Percentiles rank a stretch among this genome's conserved stretches.
Conservation (phyloP, 345 rosid species). For the Cochlearia excelsa region DNA sequence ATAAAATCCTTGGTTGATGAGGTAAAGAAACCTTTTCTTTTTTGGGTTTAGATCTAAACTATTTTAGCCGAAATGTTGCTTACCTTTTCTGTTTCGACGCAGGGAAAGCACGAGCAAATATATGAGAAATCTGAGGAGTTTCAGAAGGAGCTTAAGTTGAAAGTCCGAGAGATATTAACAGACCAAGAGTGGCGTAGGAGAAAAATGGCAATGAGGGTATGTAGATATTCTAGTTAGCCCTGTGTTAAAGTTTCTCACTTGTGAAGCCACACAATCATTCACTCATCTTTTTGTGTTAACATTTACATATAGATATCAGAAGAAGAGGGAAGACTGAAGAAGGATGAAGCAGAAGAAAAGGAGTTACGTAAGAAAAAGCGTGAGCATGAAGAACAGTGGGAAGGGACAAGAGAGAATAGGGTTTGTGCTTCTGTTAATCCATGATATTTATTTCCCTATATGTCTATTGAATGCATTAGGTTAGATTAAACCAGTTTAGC, state of each 20-base stretch:
- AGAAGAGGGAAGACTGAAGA: constrained; percentile 97
- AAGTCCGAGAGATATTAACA: constrained; percentile 85
- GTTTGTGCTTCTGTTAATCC: constrained; percentile 42
- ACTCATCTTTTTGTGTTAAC: constrained; percentile 14
- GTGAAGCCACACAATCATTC: constrained; percentile 10
- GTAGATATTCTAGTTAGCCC: constrained; percentile 26
- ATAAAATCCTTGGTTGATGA: constrained; percentile 88
- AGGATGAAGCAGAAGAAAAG: constrained; percentile 95
- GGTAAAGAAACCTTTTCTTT: constrained; percentile 46
- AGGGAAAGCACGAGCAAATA: constrained; percentile 87
- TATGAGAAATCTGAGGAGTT: constrained; percentile 74
- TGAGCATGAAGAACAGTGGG: constrained; percentile 99
- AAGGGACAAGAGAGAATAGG: constrained; percentile 94
- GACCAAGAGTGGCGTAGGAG: constrained; percentile 99
- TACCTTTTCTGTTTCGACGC: constrained; percentile 12
- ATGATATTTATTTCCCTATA: constrained; percentile 4
- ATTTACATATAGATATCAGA: constrained; percentile 68
- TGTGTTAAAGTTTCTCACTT: constrained; percentile 4
- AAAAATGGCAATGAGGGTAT: constrained; percentile 98
- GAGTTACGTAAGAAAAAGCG: constrained; percentile 97
- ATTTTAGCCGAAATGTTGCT: background rate
- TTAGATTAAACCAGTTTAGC: constrained; percentile 14
- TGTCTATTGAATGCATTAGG: constrained; percentile 7
- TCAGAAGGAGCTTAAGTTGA: constrained; percentile 71
- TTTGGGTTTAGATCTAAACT: constrained; percentile 10